Conservation (phyloP, 2,329 filamentous ascomycete species). For the Dryadomyces sulphureus region DNA sequence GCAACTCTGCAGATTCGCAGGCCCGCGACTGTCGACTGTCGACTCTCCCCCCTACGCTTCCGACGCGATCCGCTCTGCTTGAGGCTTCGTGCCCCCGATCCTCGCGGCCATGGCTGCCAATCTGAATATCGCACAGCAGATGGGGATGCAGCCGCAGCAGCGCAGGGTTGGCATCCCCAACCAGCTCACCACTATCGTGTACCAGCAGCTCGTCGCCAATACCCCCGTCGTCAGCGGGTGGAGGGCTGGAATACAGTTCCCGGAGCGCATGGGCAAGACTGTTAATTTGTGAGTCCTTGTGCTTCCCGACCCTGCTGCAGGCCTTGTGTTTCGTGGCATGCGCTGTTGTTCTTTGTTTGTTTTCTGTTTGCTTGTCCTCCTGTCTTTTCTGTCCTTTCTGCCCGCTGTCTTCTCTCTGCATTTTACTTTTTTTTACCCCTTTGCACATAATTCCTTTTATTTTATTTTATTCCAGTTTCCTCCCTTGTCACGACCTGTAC, state of each 20-base stretch:
- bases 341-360: neutral
- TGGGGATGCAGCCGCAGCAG: conserved; percentile 27
- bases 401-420: neutral
- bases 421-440: neutral
- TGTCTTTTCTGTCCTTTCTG: neutral
- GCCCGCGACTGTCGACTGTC: no score
- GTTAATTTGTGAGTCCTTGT: conserved; percentile 24
- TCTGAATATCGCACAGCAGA: conserved; percentile 31
- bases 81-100: neutral
- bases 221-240: conserved; percentile 20
- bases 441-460: neutral
- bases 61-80: neutral
- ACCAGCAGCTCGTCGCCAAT: conserved; percentile 16
- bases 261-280: conserved; percentile 27
- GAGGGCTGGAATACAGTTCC: conserved; percentile 22
- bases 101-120: conserved; percentile 44
- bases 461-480: neutral
- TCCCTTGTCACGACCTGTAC: neutral
- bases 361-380: neutral
- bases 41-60: no score
- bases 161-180: conserved; percentile 24
- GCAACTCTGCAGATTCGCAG: neutral
- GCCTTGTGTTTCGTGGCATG: neutral
- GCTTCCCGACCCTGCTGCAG: neutral
- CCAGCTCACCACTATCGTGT: conserved; percentile 17